Percentiles rank a stretch among this genome's conserved stretches.
Evolutionary conservation across 2,329 filamentous ascomycete genomes (phyloP).

Genomic region (Hymenotorrendiella dingleyae): DNA sequence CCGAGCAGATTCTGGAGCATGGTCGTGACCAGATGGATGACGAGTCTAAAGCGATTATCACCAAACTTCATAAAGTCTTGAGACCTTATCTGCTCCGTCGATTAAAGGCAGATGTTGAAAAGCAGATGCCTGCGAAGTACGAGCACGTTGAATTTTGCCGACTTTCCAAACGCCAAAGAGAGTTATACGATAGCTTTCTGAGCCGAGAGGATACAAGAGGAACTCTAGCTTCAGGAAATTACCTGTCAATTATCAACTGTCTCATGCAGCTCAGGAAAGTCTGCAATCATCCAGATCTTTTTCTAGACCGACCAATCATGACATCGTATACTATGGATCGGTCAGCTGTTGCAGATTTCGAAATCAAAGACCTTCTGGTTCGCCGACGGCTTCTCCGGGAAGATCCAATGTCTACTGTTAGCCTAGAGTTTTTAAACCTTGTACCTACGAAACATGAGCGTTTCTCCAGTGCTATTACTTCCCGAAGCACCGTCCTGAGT

Average conservation of each 20-base stretch:
- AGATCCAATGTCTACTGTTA: constrained; percentile 58
- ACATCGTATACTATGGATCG: constrained; percentile 90
- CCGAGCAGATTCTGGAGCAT: constrained; percentile 93
- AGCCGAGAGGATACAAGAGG: constrained; percentile 83
- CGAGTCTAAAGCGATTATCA: constrained; percentile 85
- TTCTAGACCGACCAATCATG: constrained; percentile 92
- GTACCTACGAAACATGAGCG: constrained; percentile 66
- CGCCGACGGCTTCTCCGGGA: constrained; percentile 58
- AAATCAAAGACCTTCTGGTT: constrained; percentile 65
- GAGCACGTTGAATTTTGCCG: constrained; percentile 96
- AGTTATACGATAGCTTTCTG: constrained; percentile 95
- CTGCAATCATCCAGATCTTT: constrained; percentile 96
- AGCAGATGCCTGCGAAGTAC: constrained; percentile 97
- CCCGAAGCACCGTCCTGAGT: constrained; percentile 59
- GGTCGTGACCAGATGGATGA: constrained; percentile 91
- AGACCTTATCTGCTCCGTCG: constrained; percentile 86
- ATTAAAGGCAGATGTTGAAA: constrained; percentile 94
- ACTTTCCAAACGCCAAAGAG: constrained; percentile 88
- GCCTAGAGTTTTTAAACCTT: constrained; percentile 73
- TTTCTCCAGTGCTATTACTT: constrained; percentile 48
- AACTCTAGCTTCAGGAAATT: constrained; percentile 87
- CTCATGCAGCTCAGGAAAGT: constrained; percentile 96
- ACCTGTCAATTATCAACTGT: constrained; percentile 96
- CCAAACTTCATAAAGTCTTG: constrained; percentile 88
- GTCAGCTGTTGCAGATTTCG: constrained; percentile 70